A percentile compares a stretch with the other conserved stretches of the same genome.
Evolutionary conservation across 2,329 filamentous ascomycete species (phyloP).

Genomic region (Xylaria sp.): DNA sequence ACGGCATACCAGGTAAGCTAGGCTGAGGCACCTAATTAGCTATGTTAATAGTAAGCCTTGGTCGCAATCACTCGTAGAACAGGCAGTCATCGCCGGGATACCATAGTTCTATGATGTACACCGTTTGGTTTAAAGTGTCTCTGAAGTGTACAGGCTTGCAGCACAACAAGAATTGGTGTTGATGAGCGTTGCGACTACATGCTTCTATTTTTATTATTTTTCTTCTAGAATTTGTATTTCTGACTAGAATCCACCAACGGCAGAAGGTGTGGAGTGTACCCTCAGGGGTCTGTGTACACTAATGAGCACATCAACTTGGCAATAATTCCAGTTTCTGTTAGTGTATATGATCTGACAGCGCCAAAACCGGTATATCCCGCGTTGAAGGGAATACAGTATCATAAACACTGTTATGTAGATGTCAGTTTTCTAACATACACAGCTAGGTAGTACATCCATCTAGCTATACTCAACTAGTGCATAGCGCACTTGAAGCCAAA

Average conservation of each 20-base stretch:
- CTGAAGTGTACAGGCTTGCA: not conserved
- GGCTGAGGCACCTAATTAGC: not conserved
- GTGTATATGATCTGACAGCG: not conserved
- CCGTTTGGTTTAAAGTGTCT: not conserved
- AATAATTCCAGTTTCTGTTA: conserved; percentile 18
- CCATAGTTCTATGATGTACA: not conserved
- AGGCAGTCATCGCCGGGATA: conserved; percentile 2
- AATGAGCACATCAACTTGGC: not conserved
- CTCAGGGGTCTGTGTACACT: conserved; percentile 1
- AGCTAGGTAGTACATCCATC: too few relatives aligned
- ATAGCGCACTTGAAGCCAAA: not conserved
- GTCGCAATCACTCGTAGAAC: not conserved
- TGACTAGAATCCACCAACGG: not conserved
- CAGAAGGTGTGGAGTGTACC: not conserved
- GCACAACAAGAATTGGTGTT: not conserved
- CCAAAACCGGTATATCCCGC: not conserved
- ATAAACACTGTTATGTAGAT: too few relatives aligned
- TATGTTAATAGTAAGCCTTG: conserved; percentile 13
- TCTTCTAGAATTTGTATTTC: conserved; percentile 9
- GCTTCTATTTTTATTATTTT: conserved; percentile 5
- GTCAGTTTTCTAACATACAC: too few relatives aligned
- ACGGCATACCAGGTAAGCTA: not conserved
- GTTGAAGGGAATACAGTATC: too few relatives aligned
- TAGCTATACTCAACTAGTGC: not conserved
- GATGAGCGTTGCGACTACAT: not conserved